phyloP scores from a whole-genome alignment of 1,284 basidiomycete genomes.

The Microstroma glucosiphilum region DNA sequence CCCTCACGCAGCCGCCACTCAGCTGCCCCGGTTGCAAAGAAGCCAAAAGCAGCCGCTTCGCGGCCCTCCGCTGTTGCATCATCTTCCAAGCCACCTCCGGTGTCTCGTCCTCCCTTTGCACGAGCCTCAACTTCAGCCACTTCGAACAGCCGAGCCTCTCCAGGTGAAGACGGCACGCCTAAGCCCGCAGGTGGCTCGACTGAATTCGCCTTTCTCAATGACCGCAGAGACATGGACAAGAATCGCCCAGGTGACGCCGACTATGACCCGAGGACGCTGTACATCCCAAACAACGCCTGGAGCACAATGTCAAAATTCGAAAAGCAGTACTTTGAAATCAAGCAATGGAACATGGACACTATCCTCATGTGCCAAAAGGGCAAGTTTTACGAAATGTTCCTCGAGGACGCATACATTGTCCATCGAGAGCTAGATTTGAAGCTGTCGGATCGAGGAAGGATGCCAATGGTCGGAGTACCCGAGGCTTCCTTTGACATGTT shows the following conservation, averaged over 20 bases:
- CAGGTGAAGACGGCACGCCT: conserved; percentile 61
- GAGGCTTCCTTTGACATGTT: conserved; percentile 75
- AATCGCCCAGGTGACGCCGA: conserved; percentile 70
- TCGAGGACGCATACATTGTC: conserved; percentile 50
- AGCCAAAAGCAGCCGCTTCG: not conserved
- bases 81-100: conserved; percentile 15
- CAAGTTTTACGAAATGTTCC: conserved; percentile 52
- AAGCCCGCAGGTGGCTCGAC: conserved; percentile 63
- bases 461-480: conserved; percentile 93
- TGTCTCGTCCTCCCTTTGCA: conserved; percentile 10
- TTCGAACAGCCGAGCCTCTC: conserved; percentile 64
- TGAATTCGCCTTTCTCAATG: conserved; percentile 76
- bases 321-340: conserved; percentile 55
- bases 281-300: conserved; percentile 75
- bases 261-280: conserved; percentile 88
- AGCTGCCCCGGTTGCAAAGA: conserved; percentile 4
- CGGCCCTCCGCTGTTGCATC: conserved; percentile 8
- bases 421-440: conserved; percentile 52
- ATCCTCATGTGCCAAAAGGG: conserved; percentile 97
- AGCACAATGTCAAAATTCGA: conserved; percentile 87
- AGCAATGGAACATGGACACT: conserved; percentile 54
- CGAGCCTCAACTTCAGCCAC: conserved; percentile 54
- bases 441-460: conserved; percentile 83
- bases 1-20: not conserved
- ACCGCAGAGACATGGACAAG: conserved; percentile 77